phyloP scores from a whole-genome alignment of 2,329 filamentous ascomycete genomes.

The Hypoxylon sp. region DNA sequence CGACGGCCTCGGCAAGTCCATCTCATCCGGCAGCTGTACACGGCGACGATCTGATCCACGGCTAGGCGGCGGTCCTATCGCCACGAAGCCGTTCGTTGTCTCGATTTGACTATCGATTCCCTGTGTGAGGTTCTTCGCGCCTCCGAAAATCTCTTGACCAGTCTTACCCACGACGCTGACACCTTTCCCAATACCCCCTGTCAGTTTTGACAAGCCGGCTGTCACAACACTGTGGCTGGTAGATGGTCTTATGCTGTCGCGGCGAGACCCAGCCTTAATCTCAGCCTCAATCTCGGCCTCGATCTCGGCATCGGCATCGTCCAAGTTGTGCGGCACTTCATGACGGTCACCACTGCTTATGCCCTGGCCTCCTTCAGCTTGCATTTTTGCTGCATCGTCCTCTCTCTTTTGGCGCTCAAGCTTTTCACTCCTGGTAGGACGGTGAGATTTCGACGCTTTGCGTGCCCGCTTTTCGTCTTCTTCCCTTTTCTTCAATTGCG shows the following conservation, averaged over 20 bases:
- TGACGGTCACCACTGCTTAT: conserved; percentile 67
- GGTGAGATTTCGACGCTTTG: conserved; percentile 65
- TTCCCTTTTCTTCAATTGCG: conserved; percentile 77
- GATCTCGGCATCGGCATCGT: conserved; percentile 57
- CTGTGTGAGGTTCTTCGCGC: conserved; percentile 63
- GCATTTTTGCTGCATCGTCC: conserved; percentile 65
- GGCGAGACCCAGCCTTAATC: conserved; percentile 31
- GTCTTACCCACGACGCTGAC: conserved; percentile 60
- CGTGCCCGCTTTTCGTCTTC: conserved; percentile 76
- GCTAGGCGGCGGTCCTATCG: conserved; percentile 50
- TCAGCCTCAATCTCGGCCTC: conserved; percentile 50
- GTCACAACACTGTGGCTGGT: conserved; percentile 54
- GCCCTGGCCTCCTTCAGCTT: conserved; percentile 66
- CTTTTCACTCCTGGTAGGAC: conserved; percentile 66
- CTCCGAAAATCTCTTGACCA: conserved; percentile 62
- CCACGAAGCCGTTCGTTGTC: conserved; percentile 69
- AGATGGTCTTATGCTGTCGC: conserved; percentile 39
- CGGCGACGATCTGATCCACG: conserved; percentile 51
- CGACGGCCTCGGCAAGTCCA: conserved; percentile 52
- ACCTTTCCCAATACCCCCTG: conserved; percentile 65
- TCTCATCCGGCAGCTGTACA: conserved; percentile 54
- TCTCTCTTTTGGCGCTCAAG: conserved; percentile 63
- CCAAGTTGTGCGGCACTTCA: conserved; percentile 67
- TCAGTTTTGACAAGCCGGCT: conserved; percentile 62
- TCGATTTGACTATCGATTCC: conserved; percentile 68